phyloP scores from a whole-genome alignment of 805 yeast genomes.

The Cephaloascus albidus region DNA sequence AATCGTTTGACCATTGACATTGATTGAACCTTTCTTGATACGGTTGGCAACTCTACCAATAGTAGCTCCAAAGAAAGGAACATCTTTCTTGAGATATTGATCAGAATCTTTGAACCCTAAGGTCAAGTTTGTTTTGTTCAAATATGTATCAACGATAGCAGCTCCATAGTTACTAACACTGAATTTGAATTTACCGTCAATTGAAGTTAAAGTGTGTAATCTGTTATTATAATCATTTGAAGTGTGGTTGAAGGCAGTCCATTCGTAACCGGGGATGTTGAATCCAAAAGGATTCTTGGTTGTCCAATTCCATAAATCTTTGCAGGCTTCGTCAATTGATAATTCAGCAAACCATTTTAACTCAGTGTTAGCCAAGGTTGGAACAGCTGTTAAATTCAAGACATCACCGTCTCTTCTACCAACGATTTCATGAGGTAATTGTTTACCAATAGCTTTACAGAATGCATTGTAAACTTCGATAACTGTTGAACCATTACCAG shows the following conservation, averaged over 20 bases:
- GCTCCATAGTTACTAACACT: conserved; percentile 44
- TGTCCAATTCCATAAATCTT: conserved; percentile 75
- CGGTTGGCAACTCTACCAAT: conserved; percentile 62
- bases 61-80: conserved; percentile 54
- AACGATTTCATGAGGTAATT: conserved; percentile 55
- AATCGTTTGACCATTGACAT: conserved; percentile 28
- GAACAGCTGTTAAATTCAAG: conserved; percentile 62
- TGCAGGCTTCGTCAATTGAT: conserved; percentile 53
- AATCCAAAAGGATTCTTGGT: conserved; percentile 58
- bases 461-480: conserved; percentile 62
- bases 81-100: conserved; percentile 15
- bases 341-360: conserved; percentile 54
- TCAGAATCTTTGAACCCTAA: conserved; percentile 25
- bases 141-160: conserved; percentile 30
- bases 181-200: conserved; percentile 19
- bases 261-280: conserved; percentile 19
- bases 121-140: conserved; percentile 28
- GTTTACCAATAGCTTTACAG: conserved; percentile 52
- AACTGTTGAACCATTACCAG: conserved; percentile 75
- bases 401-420: conserved; percentile 74
- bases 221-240: conserved; percentile 18
- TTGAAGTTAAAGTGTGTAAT: conserved; percentile 15
- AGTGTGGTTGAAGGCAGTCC: conserved; percentile 16
- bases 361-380: conserved; percentile 57
- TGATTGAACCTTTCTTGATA: conserved; percentile 33